phyloP scores from a whole-genome alignment of 306 rosid species.

The Hylodesmum podocarpum region DNA sequence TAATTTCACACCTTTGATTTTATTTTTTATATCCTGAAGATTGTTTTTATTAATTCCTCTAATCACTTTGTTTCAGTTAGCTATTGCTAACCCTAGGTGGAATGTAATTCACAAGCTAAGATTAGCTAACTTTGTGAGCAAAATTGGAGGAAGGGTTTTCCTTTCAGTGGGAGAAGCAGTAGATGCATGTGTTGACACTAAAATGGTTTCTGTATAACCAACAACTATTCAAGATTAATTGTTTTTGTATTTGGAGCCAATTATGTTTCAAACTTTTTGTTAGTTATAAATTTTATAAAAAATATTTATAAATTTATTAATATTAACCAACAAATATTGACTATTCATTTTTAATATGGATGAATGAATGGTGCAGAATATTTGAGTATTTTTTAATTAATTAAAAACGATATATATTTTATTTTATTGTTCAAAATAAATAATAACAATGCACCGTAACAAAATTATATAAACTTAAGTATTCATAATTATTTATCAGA shows the following conservation, averaged over 20 bases:
- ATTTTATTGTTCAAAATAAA: too few species aligned
- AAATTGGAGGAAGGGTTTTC: constrained; percentile 60
- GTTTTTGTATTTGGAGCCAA: not conserved
- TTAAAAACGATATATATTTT: too few species aligned
- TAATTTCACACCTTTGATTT: not conserved
- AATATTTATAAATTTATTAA: not conserved
- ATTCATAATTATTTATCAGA: too few species aligned
- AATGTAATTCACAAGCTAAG: constrained; percentile 75
- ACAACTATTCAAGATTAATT: not conserved
- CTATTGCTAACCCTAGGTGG: constrained; percentile 74
- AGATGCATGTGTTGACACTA: constrained; percentile 33
- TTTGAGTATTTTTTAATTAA: too few species aligned
- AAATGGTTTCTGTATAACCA: constrained; percentile 6
- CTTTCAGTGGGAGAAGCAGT: constrained; percentile 74
- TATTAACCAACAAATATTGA: not conserved
- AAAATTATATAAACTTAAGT: too few species aligned
- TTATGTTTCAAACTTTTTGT: not conserved
- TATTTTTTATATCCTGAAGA: not conserved
- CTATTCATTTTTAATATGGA: not conserved
- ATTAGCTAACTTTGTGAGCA: constrained; percentile 51
- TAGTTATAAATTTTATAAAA: not conserved
- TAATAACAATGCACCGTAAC: too few species aligned
- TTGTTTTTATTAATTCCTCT: not conserved
- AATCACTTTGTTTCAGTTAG: constrained; percentile 45
- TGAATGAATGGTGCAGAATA: too few species aligned